Evolutionary conservation across 441 rosid genomes (phyloP), one percentile per base, ranked within the genome.

Genomic region (Populus hybrid): DNA sequence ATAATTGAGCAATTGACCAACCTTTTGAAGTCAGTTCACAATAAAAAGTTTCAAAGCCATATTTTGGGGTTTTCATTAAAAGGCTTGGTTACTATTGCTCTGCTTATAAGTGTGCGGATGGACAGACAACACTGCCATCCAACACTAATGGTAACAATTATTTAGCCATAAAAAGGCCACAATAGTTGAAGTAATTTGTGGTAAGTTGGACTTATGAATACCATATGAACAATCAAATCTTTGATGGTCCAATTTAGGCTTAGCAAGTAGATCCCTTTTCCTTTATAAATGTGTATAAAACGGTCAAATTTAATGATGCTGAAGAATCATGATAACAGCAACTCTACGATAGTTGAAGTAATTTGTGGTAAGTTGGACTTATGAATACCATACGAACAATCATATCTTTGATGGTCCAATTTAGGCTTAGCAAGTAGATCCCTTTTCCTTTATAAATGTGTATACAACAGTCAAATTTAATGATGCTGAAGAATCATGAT

Each of bases 1-100:
- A 74, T 53, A 70, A 71, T 23, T 67, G 57, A 79, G 46, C 19
- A 64, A 64, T 63, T 71, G 36, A 21, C 11, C 28, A 67, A 57
- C 30, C 23, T n/a, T 46, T 4, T 32, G 66, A 4, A 61, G 66
- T 5, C 28, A 6, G 42, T 21, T 61, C 12, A 57, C 63, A 69
- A 36, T 34, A 67, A 70, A 32, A 67, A 67, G 70, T 69, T 53
- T n/a, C 24, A 26, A 18, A 32, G n/a, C 59, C 23, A 46, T n/a
- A 4, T 24, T 57, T 69, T 46, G 26, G 12, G 67, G 40, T 21
- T 70, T 34, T 21, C 68, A 23, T 32, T 46, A 6, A 40, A 67
- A 19, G 79, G 78, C 74, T 69, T 59, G 34, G 67, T 69, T 38
- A 21, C 70, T 9, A 46, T n/a, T 61, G 11, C 14, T 30, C 35